phyloP scores from a whole-genome alignment of 441 rosid genomes.

The Bocquillonia castaneifolia region DNA sequence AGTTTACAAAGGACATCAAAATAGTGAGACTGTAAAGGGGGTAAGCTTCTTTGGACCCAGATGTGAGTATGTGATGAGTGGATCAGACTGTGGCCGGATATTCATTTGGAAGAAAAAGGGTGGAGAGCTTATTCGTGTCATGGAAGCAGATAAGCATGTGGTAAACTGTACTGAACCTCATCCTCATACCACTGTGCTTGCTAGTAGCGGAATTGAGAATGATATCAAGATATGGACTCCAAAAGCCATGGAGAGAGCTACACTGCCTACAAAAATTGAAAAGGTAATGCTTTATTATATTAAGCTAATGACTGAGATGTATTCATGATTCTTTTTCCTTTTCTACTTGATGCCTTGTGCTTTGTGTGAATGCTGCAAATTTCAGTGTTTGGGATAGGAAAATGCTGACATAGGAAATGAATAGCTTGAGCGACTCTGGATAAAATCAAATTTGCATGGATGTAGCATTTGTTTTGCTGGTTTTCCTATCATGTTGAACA shows the following conservation, averaged over 20 bases:
- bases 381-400: not conserved
- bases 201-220: constrained; percentile 78
- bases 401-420: not conserved
- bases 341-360: not conserved
- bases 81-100: constrained; percentile 90
- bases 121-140: constrained; percentile 68
- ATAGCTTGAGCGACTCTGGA: too few relatives aligned
- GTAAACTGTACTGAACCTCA: constrained; percentile 84
- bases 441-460: not conserved
- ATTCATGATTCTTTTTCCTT: too few relatives aligned
- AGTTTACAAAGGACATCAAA: constrained; percentile 76
- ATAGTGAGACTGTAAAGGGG: constrained; percentile 71
- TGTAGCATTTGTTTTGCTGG: not conserved
- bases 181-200: constrained; percentile 65
- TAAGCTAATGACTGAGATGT: not conserved
- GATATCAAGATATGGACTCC: constrained; percentile 88
- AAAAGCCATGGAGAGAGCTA: constrained; percentile 58
- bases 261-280: constrained; percentile 55
- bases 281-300: constrained; percentile 44
- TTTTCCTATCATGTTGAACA: not conserved
- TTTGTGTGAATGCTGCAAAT: not conserved
- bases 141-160: constrained; percentile 65
- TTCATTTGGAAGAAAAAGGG: constrained; percentile 85
- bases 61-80: constrained; percentile 82
- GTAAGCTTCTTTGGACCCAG: constrained; percentile 79